Percentiles rank a stretch among this genome's conserved stretches.
Conservation (phyloP, 1,284 basidiomycete genomes). For the Moniliella sp. region DNA sequence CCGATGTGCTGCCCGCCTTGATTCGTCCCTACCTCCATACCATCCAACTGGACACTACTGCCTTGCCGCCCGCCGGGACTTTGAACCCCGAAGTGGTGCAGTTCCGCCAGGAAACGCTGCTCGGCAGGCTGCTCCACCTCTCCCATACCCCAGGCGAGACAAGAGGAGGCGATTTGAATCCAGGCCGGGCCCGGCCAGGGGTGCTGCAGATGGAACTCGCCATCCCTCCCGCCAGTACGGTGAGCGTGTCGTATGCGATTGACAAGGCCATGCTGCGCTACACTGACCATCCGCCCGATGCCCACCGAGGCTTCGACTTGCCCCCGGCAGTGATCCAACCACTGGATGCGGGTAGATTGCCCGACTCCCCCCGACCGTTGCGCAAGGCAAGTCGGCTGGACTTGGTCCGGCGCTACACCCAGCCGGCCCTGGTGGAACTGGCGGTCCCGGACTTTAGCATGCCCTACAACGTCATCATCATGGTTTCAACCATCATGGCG, state of each 20-base stretch:
- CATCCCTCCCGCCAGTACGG: slow-evolving; percentile 44
- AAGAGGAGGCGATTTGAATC: too few species aligned
- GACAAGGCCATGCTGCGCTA: slow-evolving; percentile 71
- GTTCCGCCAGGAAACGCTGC: too few species aligned
- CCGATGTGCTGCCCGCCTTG: background rate
- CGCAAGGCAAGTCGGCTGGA: background rate
- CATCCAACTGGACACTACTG: background rate
- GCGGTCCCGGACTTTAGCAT: slow-evolving; percentile 95
- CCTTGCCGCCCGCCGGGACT: too few species aligned
- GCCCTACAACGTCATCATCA: slow-evolving; percentile 84
- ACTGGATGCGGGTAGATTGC: too few species aligned
- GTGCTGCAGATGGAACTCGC: slow-evolving; percentile 44
- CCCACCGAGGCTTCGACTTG: slow-evolving; percentile 78
- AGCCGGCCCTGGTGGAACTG: slow-evolving; percentile 60
- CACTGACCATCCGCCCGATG: slow-evolving; percentile 84
- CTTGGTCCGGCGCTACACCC: slow-evolving; percentile 46
- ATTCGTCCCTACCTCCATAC: background rate
- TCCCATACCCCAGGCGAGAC: too few species aligned
- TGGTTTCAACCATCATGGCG: slow-evolving; percentile 38
- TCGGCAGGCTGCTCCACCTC: too few species aligned
- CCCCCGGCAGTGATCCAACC: slow-evolving; percentile 43
- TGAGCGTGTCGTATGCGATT: slow-evolving; percentile 53
- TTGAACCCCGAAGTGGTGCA: too few species aligned
- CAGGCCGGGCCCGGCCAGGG: too few species aligned
- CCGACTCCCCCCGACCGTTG: too few species aligned